Evolutionary conservation across 208 protist species (phyloP), one percentile per base, ranked within the genome.

Genomic region (Leishmania arabica): DNA sequence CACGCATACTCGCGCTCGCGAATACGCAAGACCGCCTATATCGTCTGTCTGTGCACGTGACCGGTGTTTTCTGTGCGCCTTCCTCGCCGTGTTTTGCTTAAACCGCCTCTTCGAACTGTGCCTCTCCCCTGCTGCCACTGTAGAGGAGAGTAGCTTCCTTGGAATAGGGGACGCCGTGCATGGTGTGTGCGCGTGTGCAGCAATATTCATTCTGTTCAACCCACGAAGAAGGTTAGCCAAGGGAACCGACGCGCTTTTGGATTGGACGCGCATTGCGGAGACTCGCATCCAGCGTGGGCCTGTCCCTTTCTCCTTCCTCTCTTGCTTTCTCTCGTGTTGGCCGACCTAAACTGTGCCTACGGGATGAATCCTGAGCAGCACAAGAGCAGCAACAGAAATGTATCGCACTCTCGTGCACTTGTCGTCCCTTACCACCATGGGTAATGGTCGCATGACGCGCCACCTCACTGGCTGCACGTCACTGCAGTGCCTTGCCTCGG

Each of bases 331-430:
- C 8, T 54, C 58, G 19, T 40, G 31, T 71, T 8, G 31, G 6
- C 21, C 27, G 37, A 4, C 17, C 40, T 11, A 8, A 24, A 19
- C 17, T 8, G 47, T 6, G 40, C 37, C 31, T 31, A 72, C 21
- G 47, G 53, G 7, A 27, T 11, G n/a, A 21, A 40, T 62, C 19
- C 72, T 13, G 31, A 64, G 24, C 34, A 60, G 1, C 47, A 53
- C 17, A 53, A 75, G 47, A 56, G n/a, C 24, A 75, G 51, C 8
- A n/a, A 45, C 13, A 76, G 51, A 42, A 24, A 77, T 77, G 74
- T 34, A 68, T 51, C 53, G 56, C 49, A 8, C 74, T 11, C 74
- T 77, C 40, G 24, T 68, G 53, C 40, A 56, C 31, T 34, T 60
- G 56, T 68, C 74, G 24, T 65, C 56, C 34, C 56, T 40, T 2